Evolutionary conservation across 768 basidiomycete species (phyloP), one percentile per base, ranked within the genome.

Genomic region (Trametes elegans): DNA sequence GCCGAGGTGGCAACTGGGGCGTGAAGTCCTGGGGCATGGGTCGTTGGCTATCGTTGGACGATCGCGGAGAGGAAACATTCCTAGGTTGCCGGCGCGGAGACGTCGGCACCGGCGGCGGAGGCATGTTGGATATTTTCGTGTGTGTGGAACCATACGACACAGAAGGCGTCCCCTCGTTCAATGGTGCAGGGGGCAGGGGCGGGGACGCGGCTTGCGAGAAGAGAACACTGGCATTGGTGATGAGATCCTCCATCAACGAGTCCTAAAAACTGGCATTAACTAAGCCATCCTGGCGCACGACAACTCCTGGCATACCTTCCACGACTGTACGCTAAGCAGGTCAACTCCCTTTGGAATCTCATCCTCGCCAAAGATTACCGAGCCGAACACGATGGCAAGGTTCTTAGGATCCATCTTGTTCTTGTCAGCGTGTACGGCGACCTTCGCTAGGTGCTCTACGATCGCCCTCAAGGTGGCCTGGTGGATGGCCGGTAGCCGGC

Each of bases 381-480:
- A 77, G 18, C 88, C 88, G 72, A 96, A 95, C 3, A 94, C 86
- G 42, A 97, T 94, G 3, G 93, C 90, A 21, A 97, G 74, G 66
- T 96, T 97, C 75, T 87, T 93, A 3, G 86, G 76, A 63, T 93
- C 94, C 94, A 97, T 97, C 71, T 95, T 96, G 67, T 95, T 97
- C 66, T 80, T 84, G 24, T 86, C 83, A 19, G 77, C 76, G 31
- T 76, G 75, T 5, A 83, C 73, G 3, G 83, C 80, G 13, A 97
- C 84, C 13, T 86, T 79, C 3, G 85, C 75, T 16, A 97, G 80
- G 68, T 96, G 94, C 59, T 95, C 93, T 18, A 95, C 70, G 24
- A 95, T 66, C 8, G 85, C 82, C 61, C 83, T 88, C 57, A 96
- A 78, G 0, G 91, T 91, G 6, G 88, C 87, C 62, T 93, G 89